Evolutionary conservation across 345 rosid species (phyloP), one percentile per base, ranked within the genome.

Genomic region (Toxicodendron radicans): DNA sequence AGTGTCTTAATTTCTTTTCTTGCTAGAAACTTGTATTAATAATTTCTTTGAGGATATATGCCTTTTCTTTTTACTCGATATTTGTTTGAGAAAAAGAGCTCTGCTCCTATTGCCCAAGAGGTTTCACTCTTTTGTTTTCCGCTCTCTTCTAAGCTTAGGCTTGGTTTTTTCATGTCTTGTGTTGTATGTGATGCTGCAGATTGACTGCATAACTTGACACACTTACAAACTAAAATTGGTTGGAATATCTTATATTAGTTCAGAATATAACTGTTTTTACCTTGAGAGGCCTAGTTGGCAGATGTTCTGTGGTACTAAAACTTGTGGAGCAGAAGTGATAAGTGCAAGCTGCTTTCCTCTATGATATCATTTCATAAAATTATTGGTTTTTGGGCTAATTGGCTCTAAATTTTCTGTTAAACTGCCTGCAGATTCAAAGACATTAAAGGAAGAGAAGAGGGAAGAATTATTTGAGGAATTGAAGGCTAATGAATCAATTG

Each of bases 391-490:
- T 13, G 72, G 14, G 7, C n/a, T n/a, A n/a, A n/a, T n/a, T n/a
- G n/a, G n/a, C 57, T 46, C 8, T 0, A 23, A 23, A 23, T 41
- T 52, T 60, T 33, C 14, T 66, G 48, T 75, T 58, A 46, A 18
- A 38, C 30, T 54, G 58, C 52, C 16, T 53, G 70, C 80, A 91
- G 99, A 95, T 84, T 93, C 99, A 11, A 95, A 95, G 87, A 93
- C 93, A n/a, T 79, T 95, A 8, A 95, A 93, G 80, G 97, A 95
- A 76, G 98, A 93, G 66, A 93, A 91, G 81, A 86, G 98, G 85
- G 97, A 95, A 81, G 95, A 88, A 23, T 72, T 93, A 54, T 95
- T 88, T 66, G 99, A 90, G 80, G 82, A 46, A 49, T 77, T 93
- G 56, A 91, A 95, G 86, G 88, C 81, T 52, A 81, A 91, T 52